phyloP scores from a whole-genome alignment of 768 basidiomycete genomes.

The Sarcodon aspratus region DNA sequence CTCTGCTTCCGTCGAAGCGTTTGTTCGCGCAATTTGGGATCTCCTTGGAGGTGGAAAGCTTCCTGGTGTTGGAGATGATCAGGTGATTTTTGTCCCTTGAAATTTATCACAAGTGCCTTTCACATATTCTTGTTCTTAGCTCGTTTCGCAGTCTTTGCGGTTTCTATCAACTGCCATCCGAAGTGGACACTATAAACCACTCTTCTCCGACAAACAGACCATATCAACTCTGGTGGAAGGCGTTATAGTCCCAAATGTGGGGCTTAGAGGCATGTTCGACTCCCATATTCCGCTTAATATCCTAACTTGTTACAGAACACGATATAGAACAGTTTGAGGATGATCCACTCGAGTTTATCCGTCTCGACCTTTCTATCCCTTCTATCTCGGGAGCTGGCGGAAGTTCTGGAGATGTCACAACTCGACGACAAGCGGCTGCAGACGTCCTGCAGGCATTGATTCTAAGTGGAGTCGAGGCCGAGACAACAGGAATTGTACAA shows the following conservation, averaged over 20 bases:
- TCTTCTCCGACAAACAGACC: slow-evolving; percentile 77
- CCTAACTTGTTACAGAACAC: slow-evolving; percentile 34
- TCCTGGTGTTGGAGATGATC: slow-evolving; percentile 64
- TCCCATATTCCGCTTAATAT: not conserved
- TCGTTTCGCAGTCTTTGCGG: slow-evolving; percentile 83
- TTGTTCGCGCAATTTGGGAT: slow-evolving; percentile 87
- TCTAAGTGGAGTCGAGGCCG: slow-evolving; percentile 63
- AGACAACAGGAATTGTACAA: slow-evolving; percentile 81
- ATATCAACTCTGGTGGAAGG: slow-evolving; percentile 78
- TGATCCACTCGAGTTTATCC: slow-evolving; percentile 91
- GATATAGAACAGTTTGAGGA: slow-evolving; percentile 97
- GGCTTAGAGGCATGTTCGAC: slow-evolving; percentile 42
- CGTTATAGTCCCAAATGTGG: slow-evolving; percentile 90
- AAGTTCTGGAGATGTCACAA: slow-evolving; percentile 59
- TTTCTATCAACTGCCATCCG: slow-evolving; percentile 93
- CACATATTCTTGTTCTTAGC: slow-evolving; percentile 23
- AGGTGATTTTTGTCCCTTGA: slow-evolving; percentile 29
- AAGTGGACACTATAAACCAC: slow-evolving; percentile 65
- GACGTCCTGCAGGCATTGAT: slow-evolving; percentile 94
- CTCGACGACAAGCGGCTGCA: slow-evolving; percentile 84
- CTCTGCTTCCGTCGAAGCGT: slow-evolving; percentile 50
- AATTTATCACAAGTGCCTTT: not conserved
- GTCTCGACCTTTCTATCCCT: slow-evolving; percentile 66
- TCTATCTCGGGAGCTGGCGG: slow-evolving; percentile 28
- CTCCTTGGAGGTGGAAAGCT: slow-evolving; percentile 66